phyloP scores from a whole-genome alignment of 2,329 filamentous ascomycete genomes.

The Fusarium sp. region DNA sequence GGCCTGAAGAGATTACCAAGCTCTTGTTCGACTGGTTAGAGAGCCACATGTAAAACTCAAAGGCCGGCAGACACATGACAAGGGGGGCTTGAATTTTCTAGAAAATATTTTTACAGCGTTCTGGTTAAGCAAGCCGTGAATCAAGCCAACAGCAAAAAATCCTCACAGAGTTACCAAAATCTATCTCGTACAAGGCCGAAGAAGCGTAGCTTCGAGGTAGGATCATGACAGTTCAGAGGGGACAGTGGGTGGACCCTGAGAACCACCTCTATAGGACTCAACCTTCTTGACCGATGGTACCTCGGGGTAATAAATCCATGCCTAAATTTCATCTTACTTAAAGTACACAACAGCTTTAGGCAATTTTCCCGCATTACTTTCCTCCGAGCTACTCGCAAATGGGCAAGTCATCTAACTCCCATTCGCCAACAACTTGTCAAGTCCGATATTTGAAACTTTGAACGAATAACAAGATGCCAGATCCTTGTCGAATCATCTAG shows the following conservation, averaged over 20 bases:
- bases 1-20: neutral
- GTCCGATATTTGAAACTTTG: neutral
- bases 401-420: neutral
- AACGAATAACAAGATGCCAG: neutral
- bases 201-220: no score
- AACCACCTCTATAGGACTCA: no score
- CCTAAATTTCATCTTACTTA: neutral
- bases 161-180: no score
- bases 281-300: neutral
- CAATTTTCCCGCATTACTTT: neutral
- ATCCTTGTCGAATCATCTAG: neutral
- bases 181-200: no score
- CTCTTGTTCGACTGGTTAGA: neutral
- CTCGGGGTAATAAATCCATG: neutral
- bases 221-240: no score
- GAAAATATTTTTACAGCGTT: no score
- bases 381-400: neutral
- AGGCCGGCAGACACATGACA: no score
- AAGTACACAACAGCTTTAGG: neutral
- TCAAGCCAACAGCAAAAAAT: no score
- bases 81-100: no score
- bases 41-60: neutral
- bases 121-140: no score
- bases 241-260: no score
- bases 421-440: neutral